phyloP scores from a whole-genome alignment of 1,284 basidiomycete species.

The Malassezia yamatoensis region DNA sequence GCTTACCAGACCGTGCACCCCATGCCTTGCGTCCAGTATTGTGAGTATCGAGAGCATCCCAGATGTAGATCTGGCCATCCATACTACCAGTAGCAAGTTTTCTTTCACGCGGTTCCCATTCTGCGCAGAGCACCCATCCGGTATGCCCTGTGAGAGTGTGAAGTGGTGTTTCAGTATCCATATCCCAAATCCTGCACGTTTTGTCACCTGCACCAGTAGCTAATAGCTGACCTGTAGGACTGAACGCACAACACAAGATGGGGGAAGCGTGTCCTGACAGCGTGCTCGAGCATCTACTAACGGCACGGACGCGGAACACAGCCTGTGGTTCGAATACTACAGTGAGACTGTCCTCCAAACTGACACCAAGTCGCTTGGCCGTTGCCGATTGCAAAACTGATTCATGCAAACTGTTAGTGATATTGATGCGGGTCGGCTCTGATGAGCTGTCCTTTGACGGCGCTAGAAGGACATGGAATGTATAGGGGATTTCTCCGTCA shows the following conservation, averaged over 20 bases:
- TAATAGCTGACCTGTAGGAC: constrained; percentile 77
- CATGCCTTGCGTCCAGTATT: constrained; percentile 31
- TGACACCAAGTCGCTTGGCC: constrained; percentile 37
- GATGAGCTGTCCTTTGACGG: constrained; percentile 13
- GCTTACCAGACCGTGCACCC: constrained; percentile 27
- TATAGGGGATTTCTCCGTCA: constrained; percentile 43
- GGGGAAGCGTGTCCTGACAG: constrained; percentile 74
- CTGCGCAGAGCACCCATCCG: constrained; percentile 91
- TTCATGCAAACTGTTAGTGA: constrained; percentile 31
- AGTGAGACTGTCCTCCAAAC: constrained; percentile 41
- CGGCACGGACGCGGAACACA: constrained; percentile 84
- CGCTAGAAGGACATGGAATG: constrained; percentile 39
- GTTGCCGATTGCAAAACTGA: constrained; percentile 31
- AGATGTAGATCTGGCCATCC: constrained; percentile 43
- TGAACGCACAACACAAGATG: constrained; percentile 89
- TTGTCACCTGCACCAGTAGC: constrained; percentile 94
- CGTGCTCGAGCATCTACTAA: constrained; percentile 83
- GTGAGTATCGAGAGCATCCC: constrained; percentile 34
- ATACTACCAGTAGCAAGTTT: constrained; percentile 66
- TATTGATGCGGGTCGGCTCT: constrained; percentile 28
- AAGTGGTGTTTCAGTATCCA: constrained; percentile 82
- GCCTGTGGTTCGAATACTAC: constrained; percentile 62
- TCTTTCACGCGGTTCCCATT: constrained; percentile 88
- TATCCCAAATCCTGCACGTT: constrained; percentile 84
- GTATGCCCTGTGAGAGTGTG: constrained; percentile 77